Evolutionary conservation across 768 basidiomycete genomes (phyloP).

Genomic region (Pulveroboletus sp.): DNA sequence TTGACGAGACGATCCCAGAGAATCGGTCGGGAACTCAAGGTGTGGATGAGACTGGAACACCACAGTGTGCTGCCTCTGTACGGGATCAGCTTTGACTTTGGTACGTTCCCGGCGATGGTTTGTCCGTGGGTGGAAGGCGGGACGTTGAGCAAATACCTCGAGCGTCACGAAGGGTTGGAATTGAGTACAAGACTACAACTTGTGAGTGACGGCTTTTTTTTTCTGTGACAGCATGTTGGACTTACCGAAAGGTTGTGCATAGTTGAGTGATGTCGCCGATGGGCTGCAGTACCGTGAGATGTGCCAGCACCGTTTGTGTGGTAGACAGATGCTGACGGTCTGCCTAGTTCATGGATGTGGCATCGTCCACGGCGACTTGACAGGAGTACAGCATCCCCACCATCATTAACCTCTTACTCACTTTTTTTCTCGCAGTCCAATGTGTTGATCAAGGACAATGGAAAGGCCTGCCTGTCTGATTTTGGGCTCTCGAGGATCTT

Average conservation of each 20-base stretch:
- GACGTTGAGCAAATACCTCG: conserved; percentile 23
- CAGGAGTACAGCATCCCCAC: conserved; percentile 31
- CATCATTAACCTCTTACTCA: not conserved
- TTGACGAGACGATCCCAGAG: not conserved
- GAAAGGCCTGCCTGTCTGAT: conserved; percentile 34
- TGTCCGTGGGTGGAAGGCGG: conserved; percentile 35
- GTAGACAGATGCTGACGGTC: not conserved
- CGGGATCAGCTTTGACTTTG: conserved; percentile 30
- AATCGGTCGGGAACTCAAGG: conserved; percentile 15
- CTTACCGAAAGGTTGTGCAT: not conserved
- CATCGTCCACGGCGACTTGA: conserved; percentile 46
- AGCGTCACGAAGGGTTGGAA: conserved; percentile 7
- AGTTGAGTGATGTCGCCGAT: conserved; percentile 18
- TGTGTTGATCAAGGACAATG: conserved; percentile 32
- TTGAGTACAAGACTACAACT: conserved; percentile 6
- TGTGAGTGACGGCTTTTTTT: conserved; percentile 8
- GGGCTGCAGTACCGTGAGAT: conserved; percentile 24
- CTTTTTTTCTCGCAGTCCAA: conserved; percentile 27
- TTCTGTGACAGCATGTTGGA: not conserved
- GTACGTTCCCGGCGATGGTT: conserved; percentile 31
- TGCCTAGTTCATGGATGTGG: conserved; percentile 17
- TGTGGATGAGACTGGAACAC: conserved; percentile 30
- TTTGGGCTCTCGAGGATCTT: conserved; percentile 35
- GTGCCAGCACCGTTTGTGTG: not conserved
- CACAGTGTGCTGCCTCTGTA: conserved; percentile 26